These are phyloP conservation scores for Pouteria glomerata DNA, from an alignment of 148 eudicot species.

Conservation along the genomic window DNA sequence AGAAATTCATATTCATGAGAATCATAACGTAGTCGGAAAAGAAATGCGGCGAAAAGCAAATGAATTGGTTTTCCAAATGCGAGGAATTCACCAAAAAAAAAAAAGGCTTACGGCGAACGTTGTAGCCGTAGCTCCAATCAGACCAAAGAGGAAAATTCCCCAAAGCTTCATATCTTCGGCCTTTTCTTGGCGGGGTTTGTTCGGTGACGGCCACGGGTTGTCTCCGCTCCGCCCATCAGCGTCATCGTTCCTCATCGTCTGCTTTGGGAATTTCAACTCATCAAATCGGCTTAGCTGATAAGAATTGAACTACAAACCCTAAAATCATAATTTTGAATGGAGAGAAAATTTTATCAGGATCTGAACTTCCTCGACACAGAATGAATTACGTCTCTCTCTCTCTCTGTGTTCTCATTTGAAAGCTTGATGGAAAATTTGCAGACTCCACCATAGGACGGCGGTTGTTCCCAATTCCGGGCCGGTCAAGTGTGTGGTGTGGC, in stretches of 20 bases:
- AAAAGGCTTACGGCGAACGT: slow-evolving; percentile 69
- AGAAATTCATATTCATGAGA: neutral
- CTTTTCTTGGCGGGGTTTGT: slow-evolving; percentile 23
- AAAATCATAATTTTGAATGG: slow-evolving; percentile 9
- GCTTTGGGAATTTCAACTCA: neutral
- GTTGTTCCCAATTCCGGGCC: no score
- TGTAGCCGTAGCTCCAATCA: slow-evolving; percentile 78
- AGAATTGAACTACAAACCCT: slow-evolving; percentile 17
- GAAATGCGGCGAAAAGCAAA: neutral
- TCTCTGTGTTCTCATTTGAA: no score
- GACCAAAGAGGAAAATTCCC: slow-evolving; percentile 62
- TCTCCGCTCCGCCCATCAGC: slow-evolving; percentile 12
- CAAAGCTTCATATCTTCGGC: slow-evolving; percentile 42
- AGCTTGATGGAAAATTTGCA: no score
- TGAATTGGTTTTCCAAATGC: neutral
- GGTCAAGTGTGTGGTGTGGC: no score
- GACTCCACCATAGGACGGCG: no score
- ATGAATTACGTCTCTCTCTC: no score
- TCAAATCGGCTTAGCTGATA: neutral
- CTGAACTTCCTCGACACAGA: neutral
- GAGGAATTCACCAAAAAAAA: neutral
- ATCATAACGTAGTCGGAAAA: neutral
- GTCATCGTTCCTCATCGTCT: slow-evolving; percentile 20
- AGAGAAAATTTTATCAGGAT: no score
- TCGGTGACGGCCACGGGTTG: slow-evolving; percentile 9